Evolutionary conservation across 768 basidiomycete species (phyloP).

Genomic region (Tremella yokohamensis): DNA sequence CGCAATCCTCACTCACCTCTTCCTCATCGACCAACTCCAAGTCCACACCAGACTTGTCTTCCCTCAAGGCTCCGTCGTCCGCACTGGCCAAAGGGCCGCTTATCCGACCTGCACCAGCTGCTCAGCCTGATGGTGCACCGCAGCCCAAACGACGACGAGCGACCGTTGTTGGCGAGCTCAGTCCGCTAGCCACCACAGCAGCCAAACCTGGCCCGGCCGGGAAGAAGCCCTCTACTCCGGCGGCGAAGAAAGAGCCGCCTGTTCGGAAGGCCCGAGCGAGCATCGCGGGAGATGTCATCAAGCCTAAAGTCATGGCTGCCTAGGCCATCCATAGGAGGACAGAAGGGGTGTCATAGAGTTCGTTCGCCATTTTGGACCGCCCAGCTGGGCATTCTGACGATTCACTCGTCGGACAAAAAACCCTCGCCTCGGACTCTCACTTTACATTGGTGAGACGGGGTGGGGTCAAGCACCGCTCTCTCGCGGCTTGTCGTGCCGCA

Average conservation of each 20-base stretch:
- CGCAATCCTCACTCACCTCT: conserved; percentile 8
- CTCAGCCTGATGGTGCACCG: conserved; percentile 36
- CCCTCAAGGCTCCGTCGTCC: conserved; percentile 15
- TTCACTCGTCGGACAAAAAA: no score
- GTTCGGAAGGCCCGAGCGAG: conserved; percentile 9
- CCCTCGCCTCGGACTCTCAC: no score
- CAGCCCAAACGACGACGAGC: conserved; percentile 39
- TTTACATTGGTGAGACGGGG: no score
- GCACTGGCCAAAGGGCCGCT: conserved; percentile 26
- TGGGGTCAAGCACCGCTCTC: no score
- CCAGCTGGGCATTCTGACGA: no score
- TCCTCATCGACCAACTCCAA: conserved; percentile 27
- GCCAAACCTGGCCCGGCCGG: conserved; percentile 1
- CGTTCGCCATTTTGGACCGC: no score
- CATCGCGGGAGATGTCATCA: conserved; percentile 9
- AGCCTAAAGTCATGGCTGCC: not conserved
- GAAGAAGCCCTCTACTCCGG: not conserved
- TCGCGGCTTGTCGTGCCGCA: no score
- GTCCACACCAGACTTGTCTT: conserved; percentile 28
- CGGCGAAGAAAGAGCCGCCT: not conserved
- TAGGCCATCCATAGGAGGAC: no score
- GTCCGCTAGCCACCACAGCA: conserved; percentile 18
- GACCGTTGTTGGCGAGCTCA: conserved; percentile 25
- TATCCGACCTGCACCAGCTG: conserved; percentile 29
- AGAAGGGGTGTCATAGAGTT: no score